phyloP scores from a whole-genome alignment of 495 filamentous ascomycete genomes.

The Penicillium robsamsonii region DNA sequence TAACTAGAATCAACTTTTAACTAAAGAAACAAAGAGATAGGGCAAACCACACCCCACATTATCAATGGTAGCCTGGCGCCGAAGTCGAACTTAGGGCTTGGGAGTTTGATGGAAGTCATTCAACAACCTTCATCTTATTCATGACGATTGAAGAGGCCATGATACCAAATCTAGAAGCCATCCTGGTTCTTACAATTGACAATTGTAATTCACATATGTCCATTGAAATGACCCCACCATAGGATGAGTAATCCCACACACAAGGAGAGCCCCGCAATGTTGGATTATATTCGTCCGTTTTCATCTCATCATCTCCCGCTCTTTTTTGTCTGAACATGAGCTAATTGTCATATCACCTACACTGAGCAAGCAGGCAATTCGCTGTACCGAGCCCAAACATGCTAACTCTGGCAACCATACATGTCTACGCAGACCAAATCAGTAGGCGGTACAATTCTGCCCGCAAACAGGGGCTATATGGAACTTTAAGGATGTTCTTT shows the following conservation, averaged over 20 bases:
- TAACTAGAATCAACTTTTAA: background rate
- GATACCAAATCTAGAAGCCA: too few species aligned
- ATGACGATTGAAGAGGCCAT: background rate
- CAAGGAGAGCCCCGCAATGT: background rate
- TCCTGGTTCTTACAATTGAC: background rate
- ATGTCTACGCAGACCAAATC: background rate
- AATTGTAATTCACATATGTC: too few species aligned
- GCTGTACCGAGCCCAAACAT: background rate
- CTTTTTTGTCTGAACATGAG: background rate
- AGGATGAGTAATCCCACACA: slow-evolving; percentile 5
- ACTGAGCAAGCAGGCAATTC: background rate
- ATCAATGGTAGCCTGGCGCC: background rate
- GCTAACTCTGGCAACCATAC: background rate
- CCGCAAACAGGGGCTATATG: slow-evolving; percentile 19
- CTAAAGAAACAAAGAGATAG: background rate
- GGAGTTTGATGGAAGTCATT: background rate
- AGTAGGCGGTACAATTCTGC: slow-evolving; percentile 6
- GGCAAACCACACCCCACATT: background rate
- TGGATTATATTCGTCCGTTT: background rate
- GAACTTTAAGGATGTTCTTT: slow-evolving; percentile 15
- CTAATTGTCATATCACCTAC: background rate
- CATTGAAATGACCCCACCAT: background rate
- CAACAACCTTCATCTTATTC: background rate
- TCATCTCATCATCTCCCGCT: background rate
- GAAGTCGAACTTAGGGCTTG: background rate